Evolutionary conservation across 108 stramenopile species (phyloP), one percentile per base, ranked within the genome.

Genomic region (Mediolabrus comicus): DNA sequence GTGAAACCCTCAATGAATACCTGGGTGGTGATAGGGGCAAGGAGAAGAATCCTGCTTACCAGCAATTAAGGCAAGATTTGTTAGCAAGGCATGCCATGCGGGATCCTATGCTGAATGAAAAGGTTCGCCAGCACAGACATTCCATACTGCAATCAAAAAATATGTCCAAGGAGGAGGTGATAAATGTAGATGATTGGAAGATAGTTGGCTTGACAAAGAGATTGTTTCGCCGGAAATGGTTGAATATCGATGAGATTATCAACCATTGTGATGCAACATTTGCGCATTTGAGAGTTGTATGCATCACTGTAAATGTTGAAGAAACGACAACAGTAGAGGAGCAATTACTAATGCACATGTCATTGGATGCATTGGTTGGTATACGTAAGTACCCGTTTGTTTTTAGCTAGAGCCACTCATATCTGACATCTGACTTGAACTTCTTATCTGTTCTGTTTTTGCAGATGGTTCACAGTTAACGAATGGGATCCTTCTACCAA

Each of bases 301-400:
- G 75, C 62, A 26, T 54, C 17, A 69, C 54, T 4, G 68, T 77
- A 3, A 77, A 77, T 41, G 38, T 77, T 11, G 75, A 77, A 36
- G 49, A 65, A 8, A 17, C 54, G 0, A 51, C 36, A 9, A 19
- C 34, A 12, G 28, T 46, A 6, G n/a, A 30, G 16, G 56, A 56
- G 14, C 75, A 77, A 22, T 9, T 71, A 6, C 26, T 70, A 30
- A 54, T 53, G 46, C 75, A 77, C 22, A 54, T 36, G 17, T 32
- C 62, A 3, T 30, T 77, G 22, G 62, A 77, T 65, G 69, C 16
- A 12, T 13, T 77, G 17, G 65, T 77, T 19, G 75, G 75, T n/a
- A 71, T 77, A 19, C 75, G 64, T 65, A 69, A 62, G 11, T 79
- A 3, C 78, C 78, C n/a, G 72, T 54, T 59, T 35, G 67, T n/a